Evolutionary conservation across 2,329 filamentous ascomycete genomes (phyloP), one percentile per base, ranked within the genome.

Genomic region (Epichloe gansuensis): DNA sequence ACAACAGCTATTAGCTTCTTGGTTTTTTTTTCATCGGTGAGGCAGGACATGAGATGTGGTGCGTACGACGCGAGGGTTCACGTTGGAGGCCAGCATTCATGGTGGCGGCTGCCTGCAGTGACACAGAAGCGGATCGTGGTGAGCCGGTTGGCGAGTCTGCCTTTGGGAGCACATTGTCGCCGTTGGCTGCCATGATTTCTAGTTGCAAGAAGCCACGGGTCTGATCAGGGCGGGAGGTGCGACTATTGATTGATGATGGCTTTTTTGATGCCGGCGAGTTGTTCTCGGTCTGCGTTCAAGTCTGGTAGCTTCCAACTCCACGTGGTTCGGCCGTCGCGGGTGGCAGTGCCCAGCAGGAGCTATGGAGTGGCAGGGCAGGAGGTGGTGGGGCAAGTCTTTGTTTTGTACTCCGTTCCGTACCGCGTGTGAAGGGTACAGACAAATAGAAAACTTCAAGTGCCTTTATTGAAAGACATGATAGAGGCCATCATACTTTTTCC

Each of bases 51-150:
- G n/a, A 28, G 23, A 21, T 41, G 39, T 23, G 61, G 39, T 31
- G 62, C 61, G 48, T 72, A 82, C 80, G 72, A 64, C 75, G 69
- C 12, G 78, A 77, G 41, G 79, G 73, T 62, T 86, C 80, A 57
- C 78, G 80, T 59, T 86, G 82, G 31, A 89, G 78, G 50, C 87
- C 81, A 31, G 86, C 85, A 65, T 91, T 91, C 67, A 91, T 78
- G 44, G 85, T 83, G 7, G 86, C 86, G 12, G 87, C 82, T 50
- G 86, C 86, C 64, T 86, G 86, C 9, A 93, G 75, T 13, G 86
- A 89, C 56, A 80, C 76, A 42, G 85, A 81, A 37, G 84, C 78
- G 48, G 81, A 81, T 59, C 84, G 76, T 39, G 81, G 78, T 45
- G 82, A 82, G 47, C 79, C 75, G 35, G 80, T 78, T 28, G 81